A percentile compares a stretch with the other conserved stretches of the same genome.
Evolutionary conservation across 306 rosid species (phyloP).

Genomic region (Mimosa bimucronata): DNA sequence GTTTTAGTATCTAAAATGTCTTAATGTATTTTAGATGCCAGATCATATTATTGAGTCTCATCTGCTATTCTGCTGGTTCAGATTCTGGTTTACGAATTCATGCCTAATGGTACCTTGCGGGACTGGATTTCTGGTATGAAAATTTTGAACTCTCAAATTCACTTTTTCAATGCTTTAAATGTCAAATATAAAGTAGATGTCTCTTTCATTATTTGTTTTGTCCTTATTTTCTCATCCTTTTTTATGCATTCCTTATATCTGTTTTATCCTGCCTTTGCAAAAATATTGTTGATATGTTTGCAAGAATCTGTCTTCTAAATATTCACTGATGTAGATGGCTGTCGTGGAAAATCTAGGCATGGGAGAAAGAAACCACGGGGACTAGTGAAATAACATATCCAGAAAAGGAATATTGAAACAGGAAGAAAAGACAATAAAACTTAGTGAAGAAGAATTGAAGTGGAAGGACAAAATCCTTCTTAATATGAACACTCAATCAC

Average conservation of each 20-base stretch:
- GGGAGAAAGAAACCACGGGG: constrained; percentile 14
- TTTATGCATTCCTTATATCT: not conserved
- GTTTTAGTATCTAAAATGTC: constrained; percentile 14
- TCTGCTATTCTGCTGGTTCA: constrained; percentile 46
- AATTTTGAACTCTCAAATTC: constrained; percentile 8
- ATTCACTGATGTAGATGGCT: constrained; percentile 6
- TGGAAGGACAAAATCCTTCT: not conserved
- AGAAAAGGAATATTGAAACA: not conserved
- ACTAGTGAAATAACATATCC: not conserved
- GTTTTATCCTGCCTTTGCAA: constrained; percentile 16
- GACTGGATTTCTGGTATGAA: constrained; percentile 80
- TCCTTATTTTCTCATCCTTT: constrained; percentile 22
- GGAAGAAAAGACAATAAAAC: not conserved
- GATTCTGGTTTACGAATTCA: constrained; percentile 92
- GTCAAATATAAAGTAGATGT: constrained; percentile 1
- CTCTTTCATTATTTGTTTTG: constrained; percentile 6
- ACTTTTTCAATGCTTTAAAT: constrained; percentile 4
- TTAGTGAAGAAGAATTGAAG: no score
- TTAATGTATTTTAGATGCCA: constrained; percentile 12
- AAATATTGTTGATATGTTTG: not conserved
- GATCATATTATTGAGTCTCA: constrained; percentile 37
- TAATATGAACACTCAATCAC: not conserved
- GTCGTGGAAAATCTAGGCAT: not conserved
- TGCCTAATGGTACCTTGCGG: constrained; percentile 87
- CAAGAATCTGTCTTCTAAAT: not conserved